Evolutionary conservation across 345 rosid species (phyloP), one percentile per base, ranked within the genome.

Genomic region (Hevea brasiliensis): DNA sequence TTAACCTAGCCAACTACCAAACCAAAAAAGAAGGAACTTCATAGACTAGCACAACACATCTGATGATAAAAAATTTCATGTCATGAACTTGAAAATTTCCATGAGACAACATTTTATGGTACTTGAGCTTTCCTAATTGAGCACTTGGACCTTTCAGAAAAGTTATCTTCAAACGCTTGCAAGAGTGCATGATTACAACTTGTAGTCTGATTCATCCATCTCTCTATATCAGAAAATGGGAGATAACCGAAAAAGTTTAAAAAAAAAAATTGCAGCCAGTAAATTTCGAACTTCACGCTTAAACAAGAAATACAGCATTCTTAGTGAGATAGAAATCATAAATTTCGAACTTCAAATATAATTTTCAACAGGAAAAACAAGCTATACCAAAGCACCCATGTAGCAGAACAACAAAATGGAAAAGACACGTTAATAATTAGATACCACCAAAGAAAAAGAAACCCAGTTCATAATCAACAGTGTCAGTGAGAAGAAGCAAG

Each of bases 391-490:
- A 24, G 13, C 24, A 29, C 57, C 21, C 64, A 55, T 7, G 48
- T 6, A 20, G 45, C n/a, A 41, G n/a, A 55, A 55, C 41, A 42
- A 7, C 13, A 37, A 26, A 67, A 67, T 41, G 63, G 15, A 21
- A 42, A n/a, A 40, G 56, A 35, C 57, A 58, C 57, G 42, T 8
- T 5, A 0, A 13, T 10, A 11, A 41, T 20, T 17, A 14, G 3
- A 40, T 12, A 18, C 27, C 69, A 40, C n/a, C 26, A 1, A 51
- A 35, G 20, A 51, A 45, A 37, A 8, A 9, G 27, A 72, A 54
- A 29, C 51, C 50, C 63, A 74, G 50, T 41, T 60, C 27, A 55
- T 7, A 65, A 50, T 27, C 67, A 72, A 65, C 55, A 72, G 29
- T 41, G 69, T 44, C 1, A 11, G 13, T 69, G 37, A 32, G 71